Conservation (phyloP, 495 filamentous ascomycete genomes). For the Aspergillus diversus region DNA sequence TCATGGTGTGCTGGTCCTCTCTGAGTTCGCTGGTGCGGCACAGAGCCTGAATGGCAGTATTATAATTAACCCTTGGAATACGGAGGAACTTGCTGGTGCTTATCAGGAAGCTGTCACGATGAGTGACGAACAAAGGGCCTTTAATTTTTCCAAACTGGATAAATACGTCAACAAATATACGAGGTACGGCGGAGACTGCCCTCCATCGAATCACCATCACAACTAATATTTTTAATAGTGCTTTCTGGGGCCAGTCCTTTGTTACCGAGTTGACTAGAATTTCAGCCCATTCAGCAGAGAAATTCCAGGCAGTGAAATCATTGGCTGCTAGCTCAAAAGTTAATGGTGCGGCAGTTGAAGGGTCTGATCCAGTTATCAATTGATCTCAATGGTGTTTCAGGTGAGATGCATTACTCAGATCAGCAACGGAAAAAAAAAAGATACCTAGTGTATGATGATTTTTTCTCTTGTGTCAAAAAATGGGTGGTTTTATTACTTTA, state of each 20-base stretch:
- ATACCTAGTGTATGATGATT: not conserved
- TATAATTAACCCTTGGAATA: slow-evolving; percentile 98
- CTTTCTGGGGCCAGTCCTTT: slow-evolving; percentile 97
- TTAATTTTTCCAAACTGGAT: slow-evolving; percentile 87
- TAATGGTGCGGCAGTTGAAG: slow-evolving; percentile 21
- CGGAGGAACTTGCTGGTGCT: slow-evolving; percentile 88
- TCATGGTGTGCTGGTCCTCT: slow-evolving; percentile 89
- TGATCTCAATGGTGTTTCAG: not conserved
- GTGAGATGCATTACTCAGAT: not conserved
- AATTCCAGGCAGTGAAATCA: slow-evolving; percentile 44
- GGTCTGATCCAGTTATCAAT: not conserved
- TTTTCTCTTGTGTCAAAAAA: not conserved
- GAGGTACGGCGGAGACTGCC: slow-evolving; percentile 47
- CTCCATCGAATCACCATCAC: not conserved
- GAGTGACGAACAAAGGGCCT: slow-evolving; percentile 78
- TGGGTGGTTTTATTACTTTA: slow-evolving; percentile 3
- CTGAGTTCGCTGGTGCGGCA: slow-evolving; percentile 93
- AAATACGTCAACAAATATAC: slow-evolving; percentile 97
- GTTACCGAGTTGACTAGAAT: slow-evolving; percentile 81
- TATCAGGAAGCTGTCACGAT: slow-evolving; percentile 95
- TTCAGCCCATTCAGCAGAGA: slow-evolving; percentile 52
- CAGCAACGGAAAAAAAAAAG: not conserved
- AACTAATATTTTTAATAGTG: slow-evolving; percentile 50
- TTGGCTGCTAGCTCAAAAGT: slow-evolving; percentile 13
- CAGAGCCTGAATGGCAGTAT: slow-evolving; percentile 91